phyloP scores from a whole-genome alignment of 345 rosid species.

The Reutealis trisperma region DNA sequence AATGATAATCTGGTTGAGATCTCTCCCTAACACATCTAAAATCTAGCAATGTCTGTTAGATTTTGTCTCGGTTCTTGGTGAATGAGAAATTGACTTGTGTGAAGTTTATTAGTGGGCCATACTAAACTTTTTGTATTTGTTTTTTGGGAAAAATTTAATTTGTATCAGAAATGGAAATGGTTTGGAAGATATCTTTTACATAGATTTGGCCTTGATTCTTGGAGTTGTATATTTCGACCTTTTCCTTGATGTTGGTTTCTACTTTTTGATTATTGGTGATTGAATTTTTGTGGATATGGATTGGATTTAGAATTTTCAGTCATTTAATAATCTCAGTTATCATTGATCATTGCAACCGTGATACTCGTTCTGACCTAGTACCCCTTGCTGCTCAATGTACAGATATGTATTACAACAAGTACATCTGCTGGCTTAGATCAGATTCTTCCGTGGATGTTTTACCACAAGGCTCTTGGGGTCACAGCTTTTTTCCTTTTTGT shows the following conservation, averaged over 20 bases:
- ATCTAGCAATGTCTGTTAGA: neutral
- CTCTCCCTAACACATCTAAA: neutral
- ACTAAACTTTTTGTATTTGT: neutral
- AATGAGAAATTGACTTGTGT: neutral
- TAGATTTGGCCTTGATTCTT: neutral
- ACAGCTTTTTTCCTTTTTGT: constrained; percentile 79
- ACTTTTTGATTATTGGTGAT: neutral
- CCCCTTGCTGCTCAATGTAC: neutral
- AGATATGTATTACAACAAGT: constrained; percentile 88
- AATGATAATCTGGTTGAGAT: neutral
- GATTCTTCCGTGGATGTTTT: constrained; percentile 82
- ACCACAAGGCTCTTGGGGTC: constrained; percentile 87
- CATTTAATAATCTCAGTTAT: neutral
- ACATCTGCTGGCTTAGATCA: constrained; percentile 90
- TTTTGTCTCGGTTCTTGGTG: neutral
- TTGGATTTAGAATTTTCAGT: neutral
- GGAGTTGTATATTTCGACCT: neutral
- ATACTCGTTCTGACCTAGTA: neutral
- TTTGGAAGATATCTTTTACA: too few species aligned
- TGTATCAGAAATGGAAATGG: neutral
- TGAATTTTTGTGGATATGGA: neutral
- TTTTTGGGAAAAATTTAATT: neutral
- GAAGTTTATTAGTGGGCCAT: neutral
- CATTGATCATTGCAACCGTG: neutral
- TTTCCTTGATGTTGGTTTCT: neutral